These are phyloP conservation scores for Asterella californica DNA, from an alignment of 225 moss, liverwort and hornwort species.

Conservation along the genomic window DNA sequence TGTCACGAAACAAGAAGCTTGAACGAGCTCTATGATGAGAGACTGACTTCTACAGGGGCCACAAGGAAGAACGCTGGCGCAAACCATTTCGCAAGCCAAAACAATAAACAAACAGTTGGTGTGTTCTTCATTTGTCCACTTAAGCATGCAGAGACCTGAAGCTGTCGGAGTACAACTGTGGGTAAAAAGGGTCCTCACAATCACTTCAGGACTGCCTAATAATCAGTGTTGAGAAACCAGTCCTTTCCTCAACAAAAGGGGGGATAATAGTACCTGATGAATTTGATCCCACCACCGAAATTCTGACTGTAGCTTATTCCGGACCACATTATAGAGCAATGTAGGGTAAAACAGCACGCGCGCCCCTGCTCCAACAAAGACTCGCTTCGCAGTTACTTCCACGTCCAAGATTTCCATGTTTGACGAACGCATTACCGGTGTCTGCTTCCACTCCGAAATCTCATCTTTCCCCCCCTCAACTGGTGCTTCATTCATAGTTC, in stretches of 20 bases:
- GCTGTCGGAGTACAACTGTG: not conserved
- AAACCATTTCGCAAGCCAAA: not conserved
- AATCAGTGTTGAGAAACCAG: too few relatives aligned
- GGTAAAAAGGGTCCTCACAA: not conserved
- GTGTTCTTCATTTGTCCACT: not conserved
- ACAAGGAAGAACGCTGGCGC: not conserved
- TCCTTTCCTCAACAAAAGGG: not conserved
- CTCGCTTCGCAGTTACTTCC: conserved; percentile 69
- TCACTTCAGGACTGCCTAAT: too few relatives aligned
- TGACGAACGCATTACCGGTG: conserved; percentile 47
- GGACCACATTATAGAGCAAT: conserved; percentile 82
- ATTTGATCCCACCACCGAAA: conserved; percentile 99
- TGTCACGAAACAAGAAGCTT: not conserved
- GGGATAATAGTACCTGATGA: conserved; percentile 57
- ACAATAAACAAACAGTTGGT: not conserved
- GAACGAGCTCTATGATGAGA: not conserved
- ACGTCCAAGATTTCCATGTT: conserved; percentile 46
- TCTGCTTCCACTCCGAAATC: conserved; percentile 73
- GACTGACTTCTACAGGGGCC: not conserved
- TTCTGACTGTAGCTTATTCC: conserved; percentile 90
- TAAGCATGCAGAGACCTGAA: not conserved
- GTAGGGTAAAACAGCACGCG: conserved; percentile 92
- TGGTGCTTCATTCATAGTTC: conserved; percentile 63
- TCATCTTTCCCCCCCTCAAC: conserved; percentile 55
- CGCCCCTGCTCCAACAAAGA: conserved; percentile 88